Evolutionary conservation across 2,329 filamentous ascomycete genomes (phyloP).

Genomic region (Sclerotinia trifoliorum): DNA sequence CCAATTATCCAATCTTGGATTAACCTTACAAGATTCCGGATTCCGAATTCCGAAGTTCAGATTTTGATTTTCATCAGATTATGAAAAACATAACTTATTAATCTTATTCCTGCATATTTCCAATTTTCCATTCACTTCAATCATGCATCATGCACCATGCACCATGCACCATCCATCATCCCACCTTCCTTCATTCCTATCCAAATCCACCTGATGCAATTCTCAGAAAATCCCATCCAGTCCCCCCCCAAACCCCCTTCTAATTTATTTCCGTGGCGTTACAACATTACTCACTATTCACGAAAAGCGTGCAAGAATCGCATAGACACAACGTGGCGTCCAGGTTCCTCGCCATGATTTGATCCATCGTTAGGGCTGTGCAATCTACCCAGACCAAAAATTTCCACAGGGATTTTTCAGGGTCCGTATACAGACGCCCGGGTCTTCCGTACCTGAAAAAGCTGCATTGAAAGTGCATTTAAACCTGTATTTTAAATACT

Average conservation of each 20-base stretch:
- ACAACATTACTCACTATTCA: no score
- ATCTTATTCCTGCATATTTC: no score
- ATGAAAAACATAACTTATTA: not conserved
- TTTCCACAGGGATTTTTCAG: not conserved
- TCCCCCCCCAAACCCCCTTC: not conserved
- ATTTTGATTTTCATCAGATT: not conserved
- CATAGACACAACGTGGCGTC: slow-evolving; percentile 15
- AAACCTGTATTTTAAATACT: not conserved
- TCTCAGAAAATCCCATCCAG: not conserved
- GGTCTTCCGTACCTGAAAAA: slow-evolving; percentile 4
- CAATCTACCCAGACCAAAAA: not conserved
- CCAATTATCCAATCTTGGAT: not conserved
- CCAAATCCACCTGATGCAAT: not conserved
- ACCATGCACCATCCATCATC: no score
- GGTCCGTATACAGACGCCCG: not conserved
- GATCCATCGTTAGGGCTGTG: slow-evolving; percentile 23
- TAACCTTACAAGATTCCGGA: not conserved
- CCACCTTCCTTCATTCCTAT: not conserved
- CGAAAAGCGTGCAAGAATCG: not conserved
- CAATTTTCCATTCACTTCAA: not conserved
- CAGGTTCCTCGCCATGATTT: slow-evolving; percentile 11
- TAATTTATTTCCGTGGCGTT: not conserved
- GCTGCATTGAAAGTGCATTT: not conserved
- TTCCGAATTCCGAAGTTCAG: not conserved
- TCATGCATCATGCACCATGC: not conserved